Evolutionary conservation across 768 basidiomycete species (phyloP), one percentile per base, ranked within the genome.

Genomic region (Russula lepida): DNA sequence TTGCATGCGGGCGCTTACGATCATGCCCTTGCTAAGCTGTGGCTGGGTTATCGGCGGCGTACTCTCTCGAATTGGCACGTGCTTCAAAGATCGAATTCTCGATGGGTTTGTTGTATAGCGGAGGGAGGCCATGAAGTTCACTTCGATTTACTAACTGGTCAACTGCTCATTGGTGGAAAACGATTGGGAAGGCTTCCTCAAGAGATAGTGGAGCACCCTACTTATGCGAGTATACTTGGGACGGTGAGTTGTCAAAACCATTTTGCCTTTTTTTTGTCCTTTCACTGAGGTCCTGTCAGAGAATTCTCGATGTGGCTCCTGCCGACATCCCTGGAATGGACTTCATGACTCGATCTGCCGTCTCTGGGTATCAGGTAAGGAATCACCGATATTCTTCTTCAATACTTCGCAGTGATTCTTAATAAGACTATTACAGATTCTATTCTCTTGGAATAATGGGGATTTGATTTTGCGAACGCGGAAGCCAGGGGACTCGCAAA

Each of bases 91-190:
- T 37, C 47, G 15, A 60, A 63, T 35, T 48, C 57, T 25, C 62
- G 53, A 7, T 63, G 62, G 62, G 41, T 59, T 21, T 41, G 12
- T 5, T 50, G 58, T 39, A 6, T 17, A 21, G 27, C 37, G 11
- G 27, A n/a, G 32, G 47, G 43, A 21, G 52, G 43, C 12, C 32
- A 53, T 5, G 41, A 39, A 12, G 58, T 81, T 8, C 71, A 74
- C 53, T 68, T 77, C n/a, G 75, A 82, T 58, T 32, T 81, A 3
- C 62, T 80, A 3, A 65, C 71, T 21, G 79, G 79, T 13, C 54
- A 66, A 25, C 68, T 82, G 1, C 70, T 80, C 21, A 70, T 81
- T 13, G 67, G 76, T 12, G 79, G 79, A 8, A 72, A 71, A 58
- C 71, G 73, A 1, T 56, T 76, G 11, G 74, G 76, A 15, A 72